These are phyloP conservation scores for Helminthosporium solani DNA, from an alignment of 2,329 filamentous ascomycete species.

Conservation along the genomic window DNA sequence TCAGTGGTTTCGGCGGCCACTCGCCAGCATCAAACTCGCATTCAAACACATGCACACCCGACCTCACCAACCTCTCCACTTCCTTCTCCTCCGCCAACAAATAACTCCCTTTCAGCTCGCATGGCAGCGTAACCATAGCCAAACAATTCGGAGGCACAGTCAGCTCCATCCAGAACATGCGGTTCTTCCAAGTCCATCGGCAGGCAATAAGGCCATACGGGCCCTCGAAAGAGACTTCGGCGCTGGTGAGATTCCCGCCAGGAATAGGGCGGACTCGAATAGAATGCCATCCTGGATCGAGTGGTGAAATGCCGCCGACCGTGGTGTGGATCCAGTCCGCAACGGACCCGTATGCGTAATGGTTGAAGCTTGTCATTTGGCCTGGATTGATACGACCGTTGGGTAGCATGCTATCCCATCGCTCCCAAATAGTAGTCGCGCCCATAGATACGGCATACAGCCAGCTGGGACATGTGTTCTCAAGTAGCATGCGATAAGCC, in stretches of 20 bases:
- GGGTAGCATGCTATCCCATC: conserved; percentile 52
- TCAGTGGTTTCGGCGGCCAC: too few species aligned
- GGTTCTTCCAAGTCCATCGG: conserved; percentile 17
- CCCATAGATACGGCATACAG: conserved; percentile 51
- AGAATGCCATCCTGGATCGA: conserved; percentile 45
- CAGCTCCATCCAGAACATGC: background rate
- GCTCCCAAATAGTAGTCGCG: conserved; percentile 54
- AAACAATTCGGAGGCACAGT: conserved; percentile 3
- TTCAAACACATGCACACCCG: too few species aligned
- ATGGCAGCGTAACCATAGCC: conserved; percentile 2
- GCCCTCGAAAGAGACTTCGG: conserved; percentile 30
- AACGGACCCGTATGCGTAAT: conserved; percentile 53
- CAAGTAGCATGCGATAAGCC: conserved; percentile 51
- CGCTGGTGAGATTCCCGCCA: conserved; percentile 31
- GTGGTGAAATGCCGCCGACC: conserved; percentile 46
- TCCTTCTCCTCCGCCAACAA: too few species aligned
- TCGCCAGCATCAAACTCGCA: too few species aligned
- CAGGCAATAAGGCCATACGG: conserved; percentile 33
- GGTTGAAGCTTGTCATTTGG: conserved; percentile 55
- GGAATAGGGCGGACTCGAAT: conserved; percentile 39
- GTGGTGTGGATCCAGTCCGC: conserved; percentile 50
- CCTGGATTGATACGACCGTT: conserved; percentile 50
- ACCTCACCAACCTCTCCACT: too few species aligned
- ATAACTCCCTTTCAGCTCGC: background rate
- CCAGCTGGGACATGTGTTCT: conserved; percentile 50